Conservation (phyloP, 768 basidiomycete species). For the Mycena haematopus region DNA sequence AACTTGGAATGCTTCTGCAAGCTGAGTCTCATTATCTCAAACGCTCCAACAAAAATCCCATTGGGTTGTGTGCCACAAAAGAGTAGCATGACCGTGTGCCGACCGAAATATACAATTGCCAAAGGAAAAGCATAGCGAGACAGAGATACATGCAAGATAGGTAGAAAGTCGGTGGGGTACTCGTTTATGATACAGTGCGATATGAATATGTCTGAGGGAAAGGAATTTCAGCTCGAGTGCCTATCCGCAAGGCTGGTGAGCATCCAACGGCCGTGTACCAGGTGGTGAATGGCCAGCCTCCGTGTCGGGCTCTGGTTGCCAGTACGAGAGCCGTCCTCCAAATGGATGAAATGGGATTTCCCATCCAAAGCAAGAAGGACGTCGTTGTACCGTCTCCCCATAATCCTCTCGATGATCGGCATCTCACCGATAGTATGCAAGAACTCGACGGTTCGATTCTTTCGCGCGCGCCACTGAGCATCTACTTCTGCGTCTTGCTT, state of each 20-base stretch:
- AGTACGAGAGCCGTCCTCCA: constrained; percentile 23
- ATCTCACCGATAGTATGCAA: constrained; percentile 23
- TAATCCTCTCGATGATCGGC: constrained; percentile 22
- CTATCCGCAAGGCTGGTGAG: constrained; percentile 20
- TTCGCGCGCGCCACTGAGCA: constrained; percentile 18
- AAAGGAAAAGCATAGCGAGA: too few relatives aligned
- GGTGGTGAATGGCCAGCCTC: constrained; percentile 25
- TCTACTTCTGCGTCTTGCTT: constrained; percentile 8
- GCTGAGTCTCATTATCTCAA: too few relatives aligned
- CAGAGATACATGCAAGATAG: not conserved
- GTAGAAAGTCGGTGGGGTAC: not conserved
- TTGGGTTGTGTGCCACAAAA: too few relatives aligned
- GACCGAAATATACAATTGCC: too few relatives aligned
- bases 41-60: too few relatives aligned
- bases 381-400: constrained; percentile 28
- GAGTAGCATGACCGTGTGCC: too few relatives aligned
- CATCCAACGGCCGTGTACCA: constrained; percentile 27
- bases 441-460: constrained; percentile 21
- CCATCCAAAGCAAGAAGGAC: constrained; percentile 28
- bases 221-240: not conserved
- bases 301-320: constrained; percentile 10
- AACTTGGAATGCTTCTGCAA: too few relatives aligned
- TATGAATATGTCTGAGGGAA: not conserved
- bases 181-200: not conserved
- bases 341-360: constrained; percentile 21